These are phyloP conservation scores for Boletus rufocinnamomeus DNA, from an alignment of 768 basidiomycete genomes.

Conservation along the genomic window DNA sequence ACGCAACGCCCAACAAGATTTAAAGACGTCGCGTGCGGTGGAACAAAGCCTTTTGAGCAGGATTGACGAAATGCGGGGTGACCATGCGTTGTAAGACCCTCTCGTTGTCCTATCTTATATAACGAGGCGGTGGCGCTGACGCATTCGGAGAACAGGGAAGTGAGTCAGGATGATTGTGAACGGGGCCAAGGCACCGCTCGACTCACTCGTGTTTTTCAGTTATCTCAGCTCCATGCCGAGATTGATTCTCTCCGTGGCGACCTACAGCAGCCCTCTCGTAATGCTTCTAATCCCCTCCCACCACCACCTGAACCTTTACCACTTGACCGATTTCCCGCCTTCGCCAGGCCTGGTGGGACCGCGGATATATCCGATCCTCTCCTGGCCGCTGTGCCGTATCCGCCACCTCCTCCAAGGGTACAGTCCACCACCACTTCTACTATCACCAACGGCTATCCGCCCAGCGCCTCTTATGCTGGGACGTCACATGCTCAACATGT, in stretches of 20 bases:
- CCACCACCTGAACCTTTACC: conserved; percentile 56
- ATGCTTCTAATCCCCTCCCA: conserved; percentile 52
- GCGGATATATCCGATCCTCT: conserved; percentile 24
- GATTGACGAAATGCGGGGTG: conserved; percentile 35
- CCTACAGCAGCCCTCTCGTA: conserved; percentile 32
- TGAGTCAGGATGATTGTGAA: conserved; percentile 22
- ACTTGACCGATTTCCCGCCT: conserved; percentile 44
- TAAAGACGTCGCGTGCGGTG: conserved; percentile 37
- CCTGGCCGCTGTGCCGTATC: conserved; percentile 28
- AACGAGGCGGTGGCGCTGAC: conserved; percentile 15
- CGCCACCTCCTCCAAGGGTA: conserved; percentile 29
- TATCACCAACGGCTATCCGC: conserved; percentile 16
- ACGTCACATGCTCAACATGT: conserved; percentile 19
- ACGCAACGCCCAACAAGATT: conserved; percentile 34
- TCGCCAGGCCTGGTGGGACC: conserved; percentile 37
- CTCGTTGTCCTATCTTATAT: conserved; percentile 5
- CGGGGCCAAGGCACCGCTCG: conserved; percentile 11
- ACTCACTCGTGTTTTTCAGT: conserved; percentile 29
- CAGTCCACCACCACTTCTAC: conserved; percentile 5
- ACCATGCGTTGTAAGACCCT: conserved; percentile 30
- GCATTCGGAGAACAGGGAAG: conserved; percentile 25
- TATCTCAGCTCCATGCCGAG: conserved; percentile 38
- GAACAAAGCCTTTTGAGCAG: conserved; percentile 38
- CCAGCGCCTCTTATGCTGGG: conserved; percentile 9
- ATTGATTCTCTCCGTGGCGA: conserved; percentile 39